These are phyloP conservation scores for Dryas drummondii DNA, from an alignment of 306 rosid genomes.

Conservation along the genomic window DNA sequence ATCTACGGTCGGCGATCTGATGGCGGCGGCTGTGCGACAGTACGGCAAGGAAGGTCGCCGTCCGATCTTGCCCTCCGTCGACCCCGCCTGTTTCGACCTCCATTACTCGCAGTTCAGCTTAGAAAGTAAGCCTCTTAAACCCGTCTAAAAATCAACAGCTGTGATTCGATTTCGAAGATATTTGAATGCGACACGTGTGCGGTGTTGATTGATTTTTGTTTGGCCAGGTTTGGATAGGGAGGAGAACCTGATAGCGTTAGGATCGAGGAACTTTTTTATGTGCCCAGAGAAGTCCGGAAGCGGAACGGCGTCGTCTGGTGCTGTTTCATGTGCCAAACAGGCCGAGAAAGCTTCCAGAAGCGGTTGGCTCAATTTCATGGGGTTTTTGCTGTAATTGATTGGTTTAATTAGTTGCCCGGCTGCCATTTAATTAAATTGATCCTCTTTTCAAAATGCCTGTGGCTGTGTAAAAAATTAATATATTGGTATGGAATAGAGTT, in stretches of 20 bases:
- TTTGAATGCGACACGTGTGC: neutral
- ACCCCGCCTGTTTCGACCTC: slow-evolving; percentile 57
- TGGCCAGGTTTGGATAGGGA: slow-evolving; percentile 62
- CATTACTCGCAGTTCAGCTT: slow-evolving; percentile 93
- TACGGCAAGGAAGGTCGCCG: slow-evolving; percentile 80
- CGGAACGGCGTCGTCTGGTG: slow-evolving; percentile 30
- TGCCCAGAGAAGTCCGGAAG: slow-evolving; percentile 36
- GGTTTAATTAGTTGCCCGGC: neutral
- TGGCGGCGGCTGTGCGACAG: slow-evolving; percentile 46
- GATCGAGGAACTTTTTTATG: slow-evolving; percentile 78
- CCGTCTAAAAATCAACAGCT: neutral
- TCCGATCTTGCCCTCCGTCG: slow-evolving; percentile 49
- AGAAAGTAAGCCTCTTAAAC: slow-evolving; percentile 54
- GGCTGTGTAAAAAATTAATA: neutral
- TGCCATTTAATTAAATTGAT: neutral
- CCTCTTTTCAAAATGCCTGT: neutral
- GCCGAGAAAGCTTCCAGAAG: slow-evolving; percentile 34
- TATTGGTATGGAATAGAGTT: neutral
- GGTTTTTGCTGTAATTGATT: slow-evolving; percentile 42
- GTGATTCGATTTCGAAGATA: neutral
- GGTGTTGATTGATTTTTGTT: slow-evolving; percentile 14
- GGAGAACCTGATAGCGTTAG: slow-evolving; percentile 56
- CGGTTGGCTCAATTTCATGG: slow-evolving; percentile 70
- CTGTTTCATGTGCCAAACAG: slow-evolving; percentile 46
- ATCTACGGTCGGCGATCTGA: slow-evolving; percentile 54